Percentiles rank a stretch among this genome's conserved stretches.
These are phyloP conservation scores for Colletotrichum sp. DNA, from an alignment of 2,329 filamentous ascomycete genomes.

Conservation along the genomic window DNA sequence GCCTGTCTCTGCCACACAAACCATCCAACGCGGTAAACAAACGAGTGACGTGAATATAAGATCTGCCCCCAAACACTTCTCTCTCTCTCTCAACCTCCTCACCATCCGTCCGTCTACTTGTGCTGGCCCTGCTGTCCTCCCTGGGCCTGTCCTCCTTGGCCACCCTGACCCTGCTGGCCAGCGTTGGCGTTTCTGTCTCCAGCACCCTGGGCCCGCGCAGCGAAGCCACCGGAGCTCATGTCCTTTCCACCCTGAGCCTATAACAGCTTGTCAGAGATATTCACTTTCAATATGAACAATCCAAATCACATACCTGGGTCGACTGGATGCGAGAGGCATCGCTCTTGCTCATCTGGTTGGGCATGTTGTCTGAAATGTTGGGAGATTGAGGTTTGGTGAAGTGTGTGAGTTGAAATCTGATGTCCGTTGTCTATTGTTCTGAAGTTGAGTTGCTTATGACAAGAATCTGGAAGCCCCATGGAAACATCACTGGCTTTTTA, in stretches of 20 bases:
- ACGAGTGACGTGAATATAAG: not conserved
- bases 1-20: fast-evolving
- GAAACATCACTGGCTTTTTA: not conserved
- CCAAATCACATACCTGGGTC: not conserved
- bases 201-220: not conserved
- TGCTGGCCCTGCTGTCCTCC: not conserved
- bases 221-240: not conserved
- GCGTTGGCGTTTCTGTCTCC: not conserved
- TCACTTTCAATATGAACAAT: fast-evolving
- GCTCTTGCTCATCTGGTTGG: not conserved
- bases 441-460: no score
- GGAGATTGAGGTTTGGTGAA: no score
- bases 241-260: not conserved
- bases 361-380: not conserved
- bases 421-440: no score
- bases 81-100: not conserved
- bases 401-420: no score
- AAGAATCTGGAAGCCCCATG: no score
- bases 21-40: not conserved
- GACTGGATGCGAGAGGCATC: not conserved
- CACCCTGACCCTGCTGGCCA: not conserved
- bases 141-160: not conserved
- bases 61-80: not conserved
- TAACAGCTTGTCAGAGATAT: fast-evolving
- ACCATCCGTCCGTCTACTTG: not conserved